These are phyloP conservation scores for Ananas comosus DNA, from an alignment of 176 grass and related monocot species.

Conservation along the genomic window DNA sequence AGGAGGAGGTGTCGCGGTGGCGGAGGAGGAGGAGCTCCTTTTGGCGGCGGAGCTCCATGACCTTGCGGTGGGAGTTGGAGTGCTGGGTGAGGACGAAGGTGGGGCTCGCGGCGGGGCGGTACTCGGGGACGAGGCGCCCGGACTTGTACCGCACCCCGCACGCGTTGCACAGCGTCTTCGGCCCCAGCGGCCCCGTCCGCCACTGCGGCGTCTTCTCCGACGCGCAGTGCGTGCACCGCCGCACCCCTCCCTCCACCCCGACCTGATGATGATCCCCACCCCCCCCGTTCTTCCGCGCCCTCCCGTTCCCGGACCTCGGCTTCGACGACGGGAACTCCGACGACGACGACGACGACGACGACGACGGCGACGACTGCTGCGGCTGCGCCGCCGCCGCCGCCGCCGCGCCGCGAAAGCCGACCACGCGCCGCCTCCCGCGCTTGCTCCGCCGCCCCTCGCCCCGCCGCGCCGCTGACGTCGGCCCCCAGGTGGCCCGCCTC, in stretches of 20 bases:
- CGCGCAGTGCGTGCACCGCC: conserved; percentile 95
- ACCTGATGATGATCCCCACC: background rate
- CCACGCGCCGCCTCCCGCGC: conserved; percentile 1
- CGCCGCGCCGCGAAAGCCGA: too few species aligned
- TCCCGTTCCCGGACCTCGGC: conserved; percentile 6
- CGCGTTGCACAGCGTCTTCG: conserved; percentile 99
- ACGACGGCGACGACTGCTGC: conserved; percentile 1
- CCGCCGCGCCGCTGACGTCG: conserved; percentile 2
- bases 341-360: conserved; percentile 74
- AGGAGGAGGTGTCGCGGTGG: conserved; percentile 40
- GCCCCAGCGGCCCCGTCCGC: conserved; percentile 83
- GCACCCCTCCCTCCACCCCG: conserved; percentile 57
- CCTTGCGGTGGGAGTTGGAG: conserved; percentile 99
- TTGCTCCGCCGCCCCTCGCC: conserved; percentile 67
- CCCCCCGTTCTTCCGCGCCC: conserved; percentile 25
- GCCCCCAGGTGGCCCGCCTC: background rate
- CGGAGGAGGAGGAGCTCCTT: conserved; percentile 65
- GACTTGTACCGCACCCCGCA: conserved; percentile 96
- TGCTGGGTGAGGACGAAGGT: conserved; percentile 97
- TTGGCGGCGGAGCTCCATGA: conserved; percentile 95
- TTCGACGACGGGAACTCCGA: conserved; percentile 72
- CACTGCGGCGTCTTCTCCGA: conserved; percentile 99
- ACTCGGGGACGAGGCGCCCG: conserved; percentile 83
- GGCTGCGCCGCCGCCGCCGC: conserved; percentile 4
- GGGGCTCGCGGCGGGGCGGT: conserved; percentile 83